phyloP scores from a whole-genome alignment of 2,329 filamentous ascomycete species.

The Sporothrix brasiliensis region DNA sequence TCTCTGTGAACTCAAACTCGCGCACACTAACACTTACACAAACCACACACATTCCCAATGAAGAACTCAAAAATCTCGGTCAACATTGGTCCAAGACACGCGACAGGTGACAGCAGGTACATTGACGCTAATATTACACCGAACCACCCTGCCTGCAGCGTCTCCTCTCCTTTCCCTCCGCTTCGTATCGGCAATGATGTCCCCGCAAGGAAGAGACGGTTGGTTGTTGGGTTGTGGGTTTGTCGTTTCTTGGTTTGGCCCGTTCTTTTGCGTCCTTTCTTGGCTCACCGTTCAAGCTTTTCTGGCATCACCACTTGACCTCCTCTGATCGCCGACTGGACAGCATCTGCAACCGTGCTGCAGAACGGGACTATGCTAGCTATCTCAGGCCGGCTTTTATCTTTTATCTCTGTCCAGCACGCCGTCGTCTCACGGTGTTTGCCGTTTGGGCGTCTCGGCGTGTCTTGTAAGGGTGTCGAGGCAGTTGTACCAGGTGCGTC shows the following conservation, averaged over 20 bases:
- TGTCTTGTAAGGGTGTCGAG: background rate
- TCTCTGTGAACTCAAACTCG: background rate
- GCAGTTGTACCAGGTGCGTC: background rate
- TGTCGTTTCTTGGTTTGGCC: background rate
- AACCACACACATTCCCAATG: background rate
- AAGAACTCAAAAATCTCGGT: background rate
- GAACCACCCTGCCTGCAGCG: background rate
- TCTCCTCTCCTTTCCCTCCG: background rate
- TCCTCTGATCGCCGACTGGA: background rate
- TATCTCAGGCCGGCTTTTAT: too few relatives aligned
- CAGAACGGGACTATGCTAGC: too few relatives aligned
- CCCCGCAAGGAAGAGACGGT: background rate
- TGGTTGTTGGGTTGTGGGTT: background rate
- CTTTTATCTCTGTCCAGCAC: background rate
- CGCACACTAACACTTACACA: constrained; percentile 4
- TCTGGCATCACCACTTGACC: background rate
- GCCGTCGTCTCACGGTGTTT: background rate
- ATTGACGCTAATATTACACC: constrained; percentile 3
- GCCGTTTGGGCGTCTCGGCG: too few relatives aligned
- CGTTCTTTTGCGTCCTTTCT: background rate
- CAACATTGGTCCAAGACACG: background rate
- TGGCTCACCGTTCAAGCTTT: constrained; percentile 16
- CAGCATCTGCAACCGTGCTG: constrained; percentile 10
- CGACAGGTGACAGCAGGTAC: background rate
- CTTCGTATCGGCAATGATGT: constrained; percentile 18